Percentiles rank a stretch among this genome's conserved stretches.
phyloP scores from a whole-genome alignment of 1,139 yeast genomes.

The Debaryomyces udenii region DNA sequence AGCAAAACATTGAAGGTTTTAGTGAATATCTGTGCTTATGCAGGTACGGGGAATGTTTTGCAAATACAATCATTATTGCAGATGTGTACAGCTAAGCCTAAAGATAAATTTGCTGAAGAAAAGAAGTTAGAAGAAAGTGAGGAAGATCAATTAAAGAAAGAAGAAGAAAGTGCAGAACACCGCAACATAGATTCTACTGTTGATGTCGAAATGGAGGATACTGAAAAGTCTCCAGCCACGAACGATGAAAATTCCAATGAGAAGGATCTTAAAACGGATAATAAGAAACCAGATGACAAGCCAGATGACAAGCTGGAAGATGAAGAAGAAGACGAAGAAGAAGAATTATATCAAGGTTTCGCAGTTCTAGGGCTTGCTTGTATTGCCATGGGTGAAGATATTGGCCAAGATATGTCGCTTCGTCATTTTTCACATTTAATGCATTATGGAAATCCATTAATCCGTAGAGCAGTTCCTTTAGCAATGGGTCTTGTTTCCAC shows the following conservation, averaged over 20 bases:
- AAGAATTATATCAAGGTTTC: conserved; percentile 77
- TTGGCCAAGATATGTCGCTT: conserved; percentile 96
- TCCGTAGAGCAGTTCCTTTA: conserved; percentile 93
- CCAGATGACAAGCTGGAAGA: conserved; percentile 31
- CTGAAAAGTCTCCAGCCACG: conserved; percentile 38
- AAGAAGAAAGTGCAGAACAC: conserved; percentile 19
- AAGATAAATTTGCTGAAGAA: conserved; percentile 36
- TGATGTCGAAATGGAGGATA: conserved; percentile 34
- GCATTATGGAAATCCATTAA: conserved; percentile 95
- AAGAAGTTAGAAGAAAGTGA: conserved; percentile 41
- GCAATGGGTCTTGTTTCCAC: conserved; percentile 96
- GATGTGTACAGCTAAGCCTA: conserved; percentile 72
- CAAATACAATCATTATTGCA: conserved; percentile 91
- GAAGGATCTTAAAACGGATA: conserved; percentile 18
- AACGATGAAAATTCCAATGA: conserved; percentile 20
- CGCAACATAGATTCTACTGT: conserved; percentile 16
- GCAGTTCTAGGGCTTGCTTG: conserved; percentile 94
- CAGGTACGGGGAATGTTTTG: conserved; percentile 97
- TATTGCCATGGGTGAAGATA: conserved; percentile 97
- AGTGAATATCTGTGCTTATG: conserved; percentile 91
- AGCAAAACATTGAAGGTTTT: conserved; percentile 86
- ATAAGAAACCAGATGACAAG: conserved; percentile 14
- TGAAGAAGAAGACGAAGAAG: conserved; percentile 48
- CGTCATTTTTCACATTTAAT: conserved; percentile 97
- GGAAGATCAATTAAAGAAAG: conserved; percentile 33